Conservation (phyloP, 805 yeast species). For the Saccharomyces mikatae region DNA sequence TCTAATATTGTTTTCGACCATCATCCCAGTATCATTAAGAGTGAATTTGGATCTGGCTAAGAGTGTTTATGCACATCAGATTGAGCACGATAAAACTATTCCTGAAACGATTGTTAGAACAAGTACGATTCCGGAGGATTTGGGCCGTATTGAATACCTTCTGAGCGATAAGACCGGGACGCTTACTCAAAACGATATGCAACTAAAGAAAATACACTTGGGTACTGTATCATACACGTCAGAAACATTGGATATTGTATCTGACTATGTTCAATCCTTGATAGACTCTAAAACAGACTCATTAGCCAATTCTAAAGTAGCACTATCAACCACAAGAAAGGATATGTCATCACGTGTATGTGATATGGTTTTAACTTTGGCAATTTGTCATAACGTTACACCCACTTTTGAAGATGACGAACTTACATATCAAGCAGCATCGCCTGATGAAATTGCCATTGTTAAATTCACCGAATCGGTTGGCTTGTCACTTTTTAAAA, state of each 20-base stretch:
- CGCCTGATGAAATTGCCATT: slow-evolving; percentile 97
- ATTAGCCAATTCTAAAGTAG: slow-evolving; percentile 11
- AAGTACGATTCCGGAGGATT: slow-evolving; percentile 94
- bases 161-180: slow-evolving; percentile 96
- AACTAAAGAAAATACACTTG: slow-evolving; percentile 80
- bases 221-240: slow-evolving; percentile 90
- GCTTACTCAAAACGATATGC: slow-evolving; percentile 96
- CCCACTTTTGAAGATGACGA: slow-evolving; percentile 79
- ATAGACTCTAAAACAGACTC: slow-evolving; percentile 7
- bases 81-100: slow-evolving; percentile 76
- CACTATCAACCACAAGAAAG: slow-evolving; percentile 38
- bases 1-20: slow-evolving; percentile 84
- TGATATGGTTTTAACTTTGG: slow-evolving; percentile 73
- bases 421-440: slow-evolving; percentile 88
- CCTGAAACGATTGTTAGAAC: slow-evolving; percentile 90
- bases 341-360: slow-evolving; percentile 71
- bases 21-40: slow-evolving; percentile 90
- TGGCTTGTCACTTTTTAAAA: slow-evolving; percentile 68
- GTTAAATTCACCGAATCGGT: slow-evolving; percentile 83
- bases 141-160: slow-evolving; percentile 90
- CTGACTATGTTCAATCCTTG: slow-evolving; percentile 48
- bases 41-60: slow-evolving; percentile 94
- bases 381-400: slow-evolving; percentile 95
- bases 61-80: slow-evolving; percentile 90
- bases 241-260: slow-evolving; percentile 85